Evolutionary conservation across 2,329 filamentous ascomycete genomes (phyloP), one percentile per base, ranked within the genome.

Genomic region (Trichophyton mentagrophytes): DNA sequence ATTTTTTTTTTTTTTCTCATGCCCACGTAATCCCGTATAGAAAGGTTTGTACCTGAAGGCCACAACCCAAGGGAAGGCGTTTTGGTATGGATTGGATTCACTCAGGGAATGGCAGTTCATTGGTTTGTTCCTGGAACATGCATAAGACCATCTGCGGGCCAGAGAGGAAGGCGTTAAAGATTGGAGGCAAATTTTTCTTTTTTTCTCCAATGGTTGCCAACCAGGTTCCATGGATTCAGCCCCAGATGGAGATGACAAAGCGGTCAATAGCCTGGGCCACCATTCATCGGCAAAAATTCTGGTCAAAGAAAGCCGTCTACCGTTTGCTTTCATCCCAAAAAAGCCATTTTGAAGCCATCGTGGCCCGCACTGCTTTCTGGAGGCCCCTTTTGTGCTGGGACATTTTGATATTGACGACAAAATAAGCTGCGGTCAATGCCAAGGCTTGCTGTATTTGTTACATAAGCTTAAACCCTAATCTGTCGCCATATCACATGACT

Each of bases 111-210:
- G 25, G 49, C 13, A 17, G 15, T 4, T 55, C 27, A 55, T 55
- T 55, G 49, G 49, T n/a, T 55, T n/a, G 49, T 55, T 27, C 49
- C 49, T 55, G 49, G 49, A 55, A 55, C 49, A 55, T 55, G 49
- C 49, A 57, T 57, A 49, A 27, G 17, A 27, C 46, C 46, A 49
- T 49, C 46, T 25, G 46, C 13, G 55, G 44, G 55, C 33, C 36
- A 57, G 55, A 40, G 55, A 57, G 30, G 36, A 40, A 3, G 40
- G 55, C 33, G 36, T 57, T 57, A 57, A 42, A 40, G n/a, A 3
- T 25, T 22, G 33, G 55, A 57, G 55, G 49, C 49, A 55, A 55
- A 55, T 8, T n/a, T 55, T 55, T 36, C 49, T 55, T 36, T 36
- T 57, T 42, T 4, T 27, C 55, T 57, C 55, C 55, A 57, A 57